Percentiles rank a stretch among this genome's conserved stretches.
Evolutionary conservation across 2,329 filamentous ascomycete species (phyloP).

Genomic region (Emydomyces testavorans): DNA sequence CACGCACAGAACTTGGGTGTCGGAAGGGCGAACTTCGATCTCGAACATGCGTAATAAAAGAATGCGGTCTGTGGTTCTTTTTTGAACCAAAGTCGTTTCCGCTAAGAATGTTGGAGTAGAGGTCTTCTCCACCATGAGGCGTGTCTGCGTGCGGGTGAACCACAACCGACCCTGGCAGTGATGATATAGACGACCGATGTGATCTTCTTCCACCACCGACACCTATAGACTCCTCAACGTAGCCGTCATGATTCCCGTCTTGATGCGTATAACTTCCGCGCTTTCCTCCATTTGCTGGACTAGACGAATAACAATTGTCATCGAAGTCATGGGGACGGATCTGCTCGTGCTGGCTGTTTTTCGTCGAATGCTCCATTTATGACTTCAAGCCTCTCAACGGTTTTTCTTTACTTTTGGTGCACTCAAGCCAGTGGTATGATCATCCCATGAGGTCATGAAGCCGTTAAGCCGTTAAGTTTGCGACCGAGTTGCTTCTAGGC

Average conservation of each 20-base stretch:
- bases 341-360: background rate
- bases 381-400: background rate
- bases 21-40: slow-evolving; percentile 32
- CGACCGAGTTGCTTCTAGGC: background rate
- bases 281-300: background rate
- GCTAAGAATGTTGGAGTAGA: background rate
- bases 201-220: slow-evolving; percentile 8
- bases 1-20: slow-evolving; percentile 36
- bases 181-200: slow-evolving; percentile 31
- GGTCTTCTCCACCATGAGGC: background rate
- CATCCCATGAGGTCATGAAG: slow-evolving; percentile 8
- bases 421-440: background rate
- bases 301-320: background rate
- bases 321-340: background rate
- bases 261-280: background rate
- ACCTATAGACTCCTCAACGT: background rate
- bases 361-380: slow-evolving; percentile 1
- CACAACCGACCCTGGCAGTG: slow-evolving; percentile 31
- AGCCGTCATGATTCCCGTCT: background rate
- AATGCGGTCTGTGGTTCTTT: slow-evolving; percentile 18
- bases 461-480: background rate
- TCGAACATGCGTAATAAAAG: slow-evolving; percentile 22
- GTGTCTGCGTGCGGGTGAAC: slow-evolving; percentile 22
- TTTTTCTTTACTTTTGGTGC: background rate
- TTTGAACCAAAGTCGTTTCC: slow-evolving; percentile 2